These are phyloP conservation scores for Cicer yamashitae DNA, from an alignment of 306 rosid genomes.

Conservation along the genomic window DNA sequence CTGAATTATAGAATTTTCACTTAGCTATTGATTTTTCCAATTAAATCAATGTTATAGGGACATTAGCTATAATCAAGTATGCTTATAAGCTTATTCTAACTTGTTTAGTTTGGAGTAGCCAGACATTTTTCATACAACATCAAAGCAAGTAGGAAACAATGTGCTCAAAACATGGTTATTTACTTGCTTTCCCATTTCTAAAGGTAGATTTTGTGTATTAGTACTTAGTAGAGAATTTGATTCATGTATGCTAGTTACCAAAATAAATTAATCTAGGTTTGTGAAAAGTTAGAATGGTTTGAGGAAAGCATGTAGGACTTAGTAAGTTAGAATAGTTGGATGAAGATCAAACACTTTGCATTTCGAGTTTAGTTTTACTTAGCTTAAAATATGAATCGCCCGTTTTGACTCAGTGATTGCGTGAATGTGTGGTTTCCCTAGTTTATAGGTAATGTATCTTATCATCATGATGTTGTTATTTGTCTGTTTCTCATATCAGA, in stretches of 20 bases:
- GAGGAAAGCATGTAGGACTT: background rate
- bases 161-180: slow-evolving; percentile 5
- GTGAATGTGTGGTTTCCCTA: background rate
- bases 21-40: slow-evolving; percentile 23
- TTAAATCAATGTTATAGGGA: background rate
- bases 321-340: background rate
- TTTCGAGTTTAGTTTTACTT: background rate
- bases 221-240: background rate
- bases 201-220: slow-evolving; percentile 1
- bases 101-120: background rate
- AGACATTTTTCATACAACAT: background rate
- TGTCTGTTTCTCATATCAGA: slow-evolving; percentile 12
- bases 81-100: background rate
- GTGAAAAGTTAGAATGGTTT: background rate
- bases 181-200: background rate
- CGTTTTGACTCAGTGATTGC: background rate
- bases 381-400: background rate
- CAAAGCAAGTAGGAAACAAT: background rate
- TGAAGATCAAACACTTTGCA: background rate
- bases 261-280: background rate
- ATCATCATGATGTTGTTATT: slow-evolving; percentile 11
- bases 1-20: background rate
- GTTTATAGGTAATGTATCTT: background rate
- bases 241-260: background rate
- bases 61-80: background rate